Percentiles rank a stretch among this genome's conserved stretches.
Conservation (phyloP, 2,329 filamentous ascomycete species). For the Fusarium sp. region DNA sequence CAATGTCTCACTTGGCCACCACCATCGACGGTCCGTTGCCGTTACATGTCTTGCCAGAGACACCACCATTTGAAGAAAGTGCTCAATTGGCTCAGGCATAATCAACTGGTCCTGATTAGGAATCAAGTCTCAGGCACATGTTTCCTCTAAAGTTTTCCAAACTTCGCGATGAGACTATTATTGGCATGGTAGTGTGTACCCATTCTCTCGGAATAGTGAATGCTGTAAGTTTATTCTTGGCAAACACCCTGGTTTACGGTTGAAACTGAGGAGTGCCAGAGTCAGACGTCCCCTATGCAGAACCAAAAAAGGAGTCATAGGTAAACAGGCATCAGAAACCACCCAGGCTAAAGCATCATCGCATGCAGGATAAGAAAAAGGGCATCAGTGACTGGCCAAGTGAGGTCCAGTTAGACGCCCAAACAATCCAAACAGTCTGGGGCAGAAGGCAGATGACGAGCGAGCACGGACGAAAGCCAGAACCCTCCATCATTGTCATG, state of each 20-base stretch:
- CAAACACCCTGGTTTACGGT: not conserved
- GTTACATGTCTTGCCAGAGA: slow-evolving; percentile 36
- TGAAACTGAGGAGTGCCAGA: slow-evolving; percentile 7
- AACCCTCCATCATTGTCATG: slow-evolving; percentile 1
- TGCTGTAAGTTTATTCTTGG: slow-evolving; percentile 15
- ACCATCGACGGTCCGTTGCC: slow-evolving; percentile 23
- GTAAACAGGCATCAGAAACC: slow-evolving; percentile 27
- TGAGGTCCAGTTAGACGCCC: not conserved
- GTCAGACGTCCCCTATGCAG: not conserved
- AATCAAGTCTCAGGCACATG: slow-evolving; percentile 35
- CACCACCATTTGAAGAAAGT: slow-evolving; percentile 10
- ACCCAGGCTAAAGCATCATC: slow-evolving; percentile 8
- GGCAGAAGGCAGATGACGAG: slow-evolving; percentile 8
- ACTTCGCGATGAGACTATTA: not conserved
- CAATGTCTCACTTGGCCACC: slow-evolving; percentile 21
- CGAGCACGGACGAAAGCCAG: slow-evolving; percentile 10
- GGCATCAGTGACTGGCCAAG: slow-evolving; percentile 9
- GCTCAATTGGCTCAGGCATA: slow-evolving; percentile 7
- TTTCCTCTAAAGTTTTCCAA: slow-evolving; percentile 3
- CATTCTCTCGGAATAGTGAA: slow-evolving; percentile 16
- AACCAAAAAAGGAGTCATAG: slow-evolving; percentile 26
- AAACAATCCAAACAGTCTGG: not conserved
- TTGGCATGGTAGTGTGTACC: not conserved
- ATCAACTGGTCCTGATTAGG: slow-evolving; percentile 23
- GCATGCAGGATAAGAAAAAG: slow-evolving; percentile 4